Percentiles rank a stretch among this genome's conserved stretches.
Conservation (phyloP, 495 filamentous ascomycete genomes). For the Penicillium roqueforti region DNA sequence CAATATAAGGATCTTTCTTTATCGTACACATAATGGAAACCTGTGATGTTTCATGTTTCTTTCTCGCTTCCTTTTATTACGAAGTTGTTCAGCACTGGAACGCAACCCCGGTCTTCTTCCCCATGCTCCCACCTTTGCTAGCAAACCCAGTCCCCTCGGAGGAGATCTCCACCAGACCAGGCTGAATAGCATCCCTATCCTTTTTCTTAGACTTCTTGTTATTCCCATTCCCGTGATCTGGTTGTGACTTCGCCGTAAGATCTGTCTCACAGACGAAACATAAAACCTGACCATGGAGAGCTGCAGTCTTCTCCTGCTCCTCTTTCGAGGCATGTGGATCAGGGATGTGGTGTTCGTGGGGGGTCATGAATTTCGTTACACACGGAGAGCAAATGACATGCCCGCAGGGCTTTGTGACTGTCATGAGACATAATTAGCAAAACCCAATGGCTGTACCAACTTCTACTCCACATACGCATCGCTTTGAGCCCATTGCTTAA, state of each 20-base stretch:
- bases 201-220: constrained; percentile 45
- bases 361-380: constrained; percentile 80
- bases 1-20: constrained; percentile 11
- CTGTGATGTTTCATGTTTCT: not conserved
- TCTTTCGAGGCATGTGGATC: constrained; percentile 64
- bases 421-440: not conserved
- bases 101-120: constrained; percentile 71
- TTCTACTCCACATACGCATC: constrained; percentile 47
- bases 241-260: constrained; percentile 42
- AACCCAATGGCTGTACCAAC: not conserved
- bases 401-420: constrained; percentile 85
- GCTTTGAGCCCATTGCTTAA: constrained; percentile 81
- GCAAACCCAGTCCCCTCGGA: constrained; percentile 94
- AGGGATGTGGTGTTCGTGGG: constrained; percentile 39
- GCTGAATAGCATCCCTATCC: constrained; percentile 50
- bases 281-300: constrained; percentile 42
- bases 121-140: constrained; percentile 74
- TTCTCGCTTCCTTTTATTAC: not conserved
- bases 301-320: constrained; percentile 40
- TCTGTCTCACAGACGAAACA: constrained; percentile 91
- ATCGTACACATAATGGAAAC: constrained; percentile 3
- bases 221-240: constrained; percentile 17
- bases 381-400: constrained; percentile 91
- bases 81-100: constrained; percentile 69
- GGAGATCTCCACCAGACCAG: constrained; percentile 78